phyloP scores from a whole-genome alignment of 371 early-diverging fungal genomes.

The Mycotypha africana region DNA sequence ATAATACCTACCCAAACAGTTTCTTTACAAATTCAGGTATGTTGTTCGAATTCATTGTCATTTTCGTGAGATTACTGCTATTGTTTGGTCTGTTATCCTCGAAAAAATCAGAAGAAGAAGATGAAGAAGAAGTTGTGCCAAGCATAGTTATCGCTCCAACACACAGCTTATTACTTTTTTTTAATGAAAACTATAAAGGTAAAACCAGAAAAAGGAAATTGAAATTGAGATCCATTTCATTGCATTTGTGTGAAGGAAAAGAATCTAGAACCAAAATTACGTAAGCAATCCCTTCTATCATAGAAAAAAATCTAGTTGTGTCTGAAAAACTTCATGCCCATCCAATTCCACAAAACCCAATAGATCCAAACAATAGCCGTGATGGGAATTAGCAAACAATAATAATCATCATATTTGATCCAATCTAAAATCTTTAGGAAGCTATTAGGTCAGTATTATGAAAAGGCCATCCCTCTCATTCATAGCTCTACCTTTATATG shows the following conservation, averaged over 20 bases:
- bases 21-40: constrained; percentile 50
- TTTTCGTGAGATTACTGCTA: too few species aligned
- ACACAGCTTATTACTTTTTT: too few species aligned
- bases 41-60: too few species aligned
- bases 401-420: constrained; percentile 80
- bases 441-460: too few species aligned
- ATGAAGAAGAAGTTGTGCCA: neutral
- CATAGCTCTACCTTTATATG: constrained; percentile 43
- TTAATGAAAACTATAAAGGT: too few species aligned
- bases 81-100: too few species aligned
- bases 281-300: neutral
- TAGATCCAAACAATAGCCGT: constrained; percentile 73
- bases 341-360: constrained; percentile 90
- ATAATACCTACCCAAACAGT: constrained; percentile 29
- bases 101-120: neutral
- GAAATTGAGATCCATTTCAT: too few species aligned
- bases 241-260: too few species aligned
- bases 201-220: too few species aligned
- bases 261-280: neutral
- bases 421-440: constrained; percentile 54
- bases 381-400: constrained; percentile 77
- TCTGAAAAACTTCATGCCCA: constrained; percentile 92
- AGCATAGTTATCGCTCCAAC: too few species aligned
- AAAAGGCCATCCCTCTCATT: neutral
- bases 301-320: constrained; percentile 54